Conservation (phyloP, 2,329 filamentous ascomycete species). For the Fusarium chuoi region DNA sequence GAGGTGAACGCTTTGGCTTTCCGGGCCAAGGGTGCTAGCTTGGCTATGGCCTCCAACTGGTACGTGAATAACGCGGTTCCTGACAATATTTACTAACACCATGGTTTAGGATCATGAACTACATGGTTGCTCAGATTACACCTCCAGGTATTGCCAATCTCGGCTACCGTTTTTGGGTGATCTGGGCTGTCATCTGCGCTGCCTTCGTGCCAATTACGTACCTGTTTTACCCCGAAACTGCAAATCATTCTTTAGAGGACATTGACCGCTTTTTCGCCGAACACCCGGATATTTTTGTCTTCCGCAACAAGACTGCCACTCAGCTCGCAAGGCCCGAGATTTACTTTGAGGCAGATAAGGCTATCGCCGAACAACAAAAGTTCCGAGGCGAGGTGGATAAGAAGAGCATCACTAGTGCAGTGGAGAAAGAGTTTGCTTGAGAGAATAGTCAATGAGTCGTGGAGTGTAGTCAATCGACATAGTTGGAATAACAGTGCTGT, state of each 20-base stretch:
- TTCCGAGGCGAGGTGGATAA: neutral
- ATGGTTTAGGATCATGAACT: neutral
- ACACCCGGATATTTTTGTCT: neutral
- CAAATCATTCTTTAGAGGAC: neutral
- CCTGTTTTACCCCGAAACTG: neutral
- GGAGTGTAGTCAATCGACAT: fast-evolving
- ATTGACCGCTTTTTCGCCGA: neutral
- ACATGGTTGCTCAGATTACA: neutral
- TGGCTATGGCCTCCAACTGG: neutral
- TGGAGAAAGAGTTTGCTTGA: neutral
- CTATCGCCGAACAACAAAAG: neutral
- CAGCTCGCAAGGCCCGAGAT: neutral
- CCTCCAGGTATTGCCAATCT: neutral
- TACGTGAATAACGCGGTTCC: neutral
- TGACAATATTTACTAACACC: neutral
- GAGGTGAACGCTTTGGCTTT: neutral
- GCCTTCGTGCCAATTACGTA: neutral
- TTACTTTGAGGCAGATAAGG: neutral
- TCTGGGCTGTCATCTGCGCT: neutral
- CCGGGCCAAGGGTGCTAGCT: neutral
- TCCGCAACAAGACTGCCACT: neutral
- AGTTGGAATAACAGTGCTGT: too few relatives aligned
- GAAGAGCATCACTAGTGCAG: neutral
- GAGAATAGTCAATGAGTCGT: neutral
- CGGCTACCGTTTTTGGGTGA: neutral